Evolutionary conservation across 2,329 filamentous ascomycete species (phyloP), one percentile per base, ranked within the genome.

Genomic region (Alternaria infectoria): DNA sequence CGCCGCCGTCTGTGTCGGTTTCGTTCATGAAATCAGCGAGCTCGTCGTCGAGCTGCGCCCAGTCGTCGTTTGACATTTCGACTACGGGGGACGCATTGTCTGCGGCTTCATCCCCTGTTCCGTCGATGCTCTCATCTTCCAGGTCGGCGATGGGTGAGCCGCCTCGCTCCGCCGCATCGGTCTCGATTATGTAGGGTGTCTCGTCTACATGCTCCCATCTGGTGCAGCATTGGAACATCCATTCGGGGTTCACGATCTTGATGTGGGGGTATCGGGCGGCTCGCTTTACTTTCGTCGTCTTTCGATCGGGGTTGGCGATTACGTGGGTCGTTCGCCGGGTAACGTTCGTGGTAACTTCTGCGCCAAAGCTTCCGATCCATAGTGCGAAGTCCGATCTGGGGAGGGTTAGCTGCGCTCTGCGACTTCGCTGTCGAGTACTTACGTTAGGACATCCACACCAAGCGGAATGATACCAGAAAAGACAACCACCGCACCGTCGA

Each of bases 381-480:
- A 95, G 84, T 5, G 92, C 93, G 61, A 97, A 92, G 77, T 99
- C 96, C 3, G 93, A 93, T 13, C 81, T 83, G 57, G 55, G 54
- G 6, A 15, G 15, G 64, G 60, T 78, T 69, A 76, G 73, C 47
- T 40, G 5, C 28, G 26, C 15, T 19, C 10, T 5, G 17, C 10
- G n/a, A 19, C 3, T 17, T 23, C 15, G 15, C 12, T 13, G 3
- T 12, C 12, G 6, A 5, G 12, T 5, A 76, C 79, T 79, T 79
- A 86, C 85, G 77, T 81, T 73, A 91, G 88, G 32, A 95, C 89
- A 71, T 95, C 90, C 40, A 91, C 87, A 6, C 92, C 92, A 1
- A 97, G 83, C 0, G 94, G 94, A 3, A 98, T 89, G 3, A 99
- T 90, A 0, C 96, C 96, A 0, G 95, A 97, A 68, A 98, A 90